Percentiles rank a stretch among this genome's conserved stretches.
These are phyloP conservation scores for Salvia rosmarinus DNA, from an alignment of 257 asterid genomes.

Conservation along the genomic window DNA sequence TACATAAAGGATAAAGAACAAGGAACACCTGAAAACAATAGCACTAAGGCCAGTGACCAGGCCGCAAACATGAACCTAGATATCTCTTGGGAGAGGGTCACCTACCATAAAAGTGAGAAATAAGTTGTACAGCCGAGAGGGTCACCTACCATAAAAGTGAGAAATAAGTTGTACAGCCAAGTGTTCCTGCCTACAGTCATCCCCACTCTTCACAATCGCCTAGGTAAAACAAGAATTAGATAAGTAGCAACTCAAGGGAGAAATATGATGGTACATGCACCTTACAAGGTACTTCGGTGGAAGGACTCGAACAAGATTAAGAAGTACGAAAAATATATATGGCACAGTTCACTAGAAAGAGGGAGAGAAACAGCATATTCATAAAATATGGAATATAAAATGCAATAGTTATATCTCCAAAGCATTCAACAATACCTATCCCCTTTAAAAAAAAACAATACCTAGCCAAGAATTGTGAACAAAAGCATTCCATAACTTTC, in stretches of 20 bases:
- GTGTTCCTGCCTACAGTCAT: conserved; percentile 49
- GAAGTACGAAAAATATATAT: neutral
- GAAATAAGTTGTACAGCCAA: conserved; percentile 47
- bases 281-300: neutral
- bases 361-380: neutral
- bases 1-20: neutral
- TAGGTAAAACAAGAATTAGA: conserved; percentile 29
- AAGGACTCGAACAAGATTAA: conserved; percentile 8
- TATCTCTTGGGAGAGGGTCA: conserved; percentile 9
- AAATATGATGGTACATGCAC: neutral
- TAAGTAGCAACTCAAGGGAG: conserved; percentile 3
- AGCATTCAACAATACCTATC: conserved; percentile 8
- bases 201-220: conserved; percentile 49
- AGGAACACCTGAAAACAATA: neutral
- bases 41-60: neutral
- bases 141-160: conserved; percentile 44
- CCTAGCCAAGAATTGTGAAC: neutral
- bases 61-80: neutral
- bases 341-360: conserved; percentile 7
- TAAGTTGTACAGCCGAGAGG: conserved; percentile 47
- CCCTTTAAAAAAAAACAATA: too few species aligned
- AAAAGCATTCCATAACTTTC: neutral
- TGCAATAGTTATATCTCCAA: conserved; percentile 3
- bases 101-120: conserved; percentile 45
- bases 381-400: conserved; percentile 5